Base-by-base conservation (phyloP, 1,139 yeast genomes). In the Kazachstania sp. region DNA sequence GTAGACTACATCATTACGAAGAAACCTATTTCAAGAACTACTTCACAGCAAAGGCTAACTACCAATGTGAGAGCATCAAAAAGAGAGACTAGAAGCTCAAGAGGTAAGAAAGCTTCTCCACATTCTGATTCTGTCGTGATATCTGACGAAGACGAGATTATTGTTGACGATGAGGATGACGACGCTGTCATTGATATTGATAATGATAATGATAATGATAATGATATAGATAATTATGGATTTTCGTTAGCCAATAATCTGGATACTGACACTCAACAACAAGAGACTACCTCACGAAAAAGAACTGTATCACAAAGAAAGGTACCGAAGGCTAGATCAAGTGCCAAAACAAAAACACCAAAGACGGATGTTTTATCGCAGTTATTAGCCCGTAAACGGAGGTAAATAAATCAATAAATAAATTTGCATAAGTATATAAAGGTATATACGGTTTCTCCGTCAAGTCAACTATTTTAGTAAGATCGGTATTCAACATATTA, bases 311-410 rank as follows among this genome's bases (percentile, higher is more conserved):
- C 37, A 18, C 26, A 37, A 15, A 37, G 37, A 13, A 42, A 13
- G 12, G 31, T 31, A 23, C 28, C 28, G 3, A 36, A 32, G 9
- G 2, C 41, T 7, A 43, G 31, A 28, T n/a, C 43, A 5, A 42
- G 20, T 3, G 16, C 43, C 12, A 31, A 42, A 0, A 37, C 49
- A 2, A 42, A 43, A n/a, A 53, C 55, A 12, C 57, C 57, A 4
- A 53, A 53, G 31, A 52, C 55, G 1, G 52, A 54, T 32, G 43
- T 52, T n/a, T 39, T 54, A 11, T 38, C 47, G 20, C 44, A 49
- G 31, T 43, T 54, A 31, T 34, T 54, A 20, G 51, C 52, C 13
- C 46, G 49, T 7, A 52, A 49, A 31, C 43, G 51, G 29, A 48
- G 45, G 36, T 49, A 36, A 35, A 20, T 20, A 23, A 23, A 23